Evolutionary conservation across 2,329 filamentous ascomycete species (phyloP).

Genomic region (Acarospora socialis): DNA sequence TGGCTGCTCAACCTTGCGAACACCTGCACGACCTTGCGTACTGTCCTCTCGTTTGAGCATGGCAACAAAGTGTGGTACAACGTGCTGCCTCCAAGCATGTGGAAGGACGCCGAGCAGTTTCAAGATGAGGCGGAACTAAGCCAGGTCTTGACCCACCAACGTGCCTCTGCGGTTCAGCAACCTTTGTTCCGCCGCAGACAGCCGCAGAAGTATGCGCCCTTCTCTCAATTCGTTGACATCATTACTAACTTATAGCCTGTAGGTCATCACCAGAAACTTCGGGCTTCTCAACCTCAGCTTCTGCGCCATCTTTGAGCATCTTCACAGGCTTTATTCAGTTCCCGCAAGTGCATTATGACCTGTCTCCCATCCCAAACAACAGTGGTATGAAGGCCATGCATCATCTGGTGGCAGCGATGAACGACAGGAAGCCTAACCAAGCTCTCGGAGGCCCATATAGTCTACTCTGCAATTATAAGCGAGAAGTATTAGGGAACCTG

Average conservation of each 20-base stretch:
- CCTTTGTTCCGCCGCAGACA: no score
- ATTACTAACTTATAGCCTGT: no score
- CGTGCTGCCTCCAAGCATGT: not conserved
- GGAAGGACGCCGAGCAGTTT: not conserved
- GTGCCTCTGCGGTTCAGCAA: no score
- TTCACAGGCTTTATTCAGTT: no score
- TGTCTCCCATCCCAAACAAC: not conserved
- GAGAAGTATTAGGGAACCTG: constrained; percentile 6
- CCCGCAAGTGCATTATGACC: not conserved
- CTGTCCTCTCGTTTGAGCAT: not conserved
- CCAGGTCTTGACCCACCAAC: not conserved
- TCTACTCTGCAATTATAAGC: constrained; percentile 5
- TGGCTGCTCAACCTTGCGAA: constrained; percentile 1
- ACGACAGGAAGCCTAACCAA: not conserved
- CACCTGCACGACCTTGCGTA: not conserved
- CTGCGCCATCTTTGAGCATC: no score
- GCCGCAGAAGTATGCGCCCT: no score
- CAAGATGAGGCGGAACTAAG: constrained; percentile 2
- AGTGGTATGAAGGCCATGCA: not conserved
- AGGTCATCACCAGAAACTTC: no score
- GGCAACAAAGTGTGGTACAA: constrained; percentile 4
- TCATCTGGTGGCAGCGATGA: not conserved
- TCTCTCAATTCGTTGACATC: no score
- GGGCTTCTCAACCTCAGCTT: no score
- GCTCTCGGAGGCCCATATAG: constrained; percentile 5